Conservation (phyloP, 176 grass and related monocot genomes). For the Aegilops sharonensis region DNA sequence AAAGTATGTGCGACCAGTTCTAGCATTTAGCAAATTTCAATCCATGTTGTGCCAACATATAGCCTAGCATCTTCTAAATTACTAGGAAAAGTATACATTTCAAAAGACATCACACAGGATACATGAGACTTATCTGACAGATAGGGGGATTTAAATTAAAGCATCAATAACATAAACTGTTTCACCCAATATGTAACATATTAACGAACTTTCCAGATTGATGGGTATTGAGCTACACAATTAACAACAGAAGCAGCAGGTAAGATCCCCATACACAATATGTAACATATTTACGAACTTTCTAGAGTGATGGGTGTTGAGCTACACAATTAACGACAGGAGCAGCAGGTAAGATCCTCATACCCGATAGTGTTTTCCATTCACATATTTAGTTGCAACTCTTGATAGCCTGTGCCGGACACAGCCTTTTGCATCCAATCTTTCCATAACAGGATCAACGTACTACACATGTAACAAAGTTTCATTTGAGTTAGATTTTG, state of each 20-base stretch:
- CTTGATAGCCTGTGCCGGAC: slow-evolving; percentile 83
- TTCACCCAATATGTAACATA: background rate
- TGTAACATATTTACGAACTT: background rate
- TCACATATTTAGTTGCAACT: slow-evolving; percentile 82
- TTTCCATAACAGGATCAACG: slow-evolving; percentile 95
- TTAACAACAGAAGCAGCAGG: slow-evolving; percentile 17
- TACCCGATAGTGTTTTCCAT: slow-evolving; percentile 97
- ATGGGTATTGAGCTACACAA: background rate
- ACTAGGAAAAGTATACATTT: slow-evolving; percentile 6
- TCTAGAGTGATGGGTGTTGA: background rate
- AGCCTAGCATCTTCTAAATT: background rate
- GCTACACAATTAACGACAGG: background rate
- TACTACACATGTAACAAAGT: slow-evolving; percentile 55
- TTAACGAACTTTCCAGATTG: background rate
- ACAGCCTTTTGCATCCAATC: slow-evolving; percentile 84
- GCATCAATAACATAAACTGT: background rate
- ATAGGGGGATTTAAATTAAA: background rate
- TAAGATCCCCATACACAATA: slow-evolving; percentile 1
- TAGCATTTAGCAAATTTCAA: slow-evolving; percentile 8
- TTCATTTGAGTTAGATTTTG: slow-evolving; percentile 28
- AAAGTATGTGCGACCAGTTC: background rate
- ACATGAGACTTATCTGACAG: background rate
- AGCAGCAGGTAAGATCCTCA: slow-evolving; percentile 23
- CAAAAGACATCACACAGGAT: background rate
- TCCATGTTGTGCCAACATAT: background rate